Evolutionary conservation across 2,329 filamentous ascomycete genomes (phyloP).

Genomic region (Trichophyton equinum): DNA sequence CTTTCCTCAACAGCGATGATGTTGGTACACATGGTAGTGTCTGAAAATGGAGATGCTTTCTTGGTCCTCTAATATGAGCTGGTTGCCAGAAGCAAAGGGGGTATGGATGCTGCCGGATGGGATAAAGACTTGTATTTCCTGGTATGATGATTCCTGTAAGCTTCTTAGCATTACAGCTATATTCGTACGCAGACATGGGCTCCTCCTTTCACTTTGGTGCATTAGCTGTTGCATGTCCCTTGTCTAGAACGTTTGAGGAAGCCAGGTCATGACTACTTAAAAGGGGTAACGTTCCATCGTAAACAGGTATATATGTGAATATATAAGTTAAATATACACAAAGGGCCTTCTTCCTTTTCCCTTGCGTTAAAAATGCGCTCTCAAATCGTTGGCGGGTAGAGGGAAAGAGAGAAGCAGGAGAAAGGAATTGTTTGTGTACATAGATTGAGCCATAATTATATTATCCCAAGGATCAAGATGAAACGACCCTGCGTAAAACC

Average conservation of each 20-base stretch:
- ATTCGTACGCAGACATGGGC: not conserved
- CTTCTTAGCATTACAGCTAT: too few species aligned
- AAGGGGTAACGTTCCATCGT: not conserved
- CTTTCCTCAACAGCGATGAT: not conserved
- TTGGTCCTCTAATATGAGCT: too few species aligned
- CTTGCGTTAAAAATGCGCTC: not conserved
- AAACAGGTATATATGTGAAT: slow-evolving; percentile 1
- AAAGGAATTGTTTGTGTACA: not conserved
- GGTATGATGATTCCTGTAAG: too few species aligned
- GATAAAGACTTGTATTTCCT: too few species aligned
- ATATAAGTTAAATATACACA: not conserved
- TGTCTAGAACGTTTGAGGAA: not conserved
- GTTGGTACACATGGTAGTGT: not conserved
- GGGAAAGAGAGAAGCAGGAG: not conserved
- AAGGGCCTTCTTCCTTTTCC: not conserved
- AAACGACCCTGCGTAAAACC: not conserved
- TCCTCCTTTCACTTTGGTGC: not conserved
- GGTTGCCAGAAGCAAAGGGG: too few species aligned
- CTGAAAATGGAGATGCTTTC: too few species aligned
- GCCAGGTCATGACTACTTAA: not conserved
- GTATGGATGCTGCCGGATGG: too few species aligned
- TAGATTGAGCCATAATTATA: not conserved
- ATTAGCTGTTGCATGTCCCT: not conserved
- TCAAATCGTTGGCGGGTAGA: not conserved
- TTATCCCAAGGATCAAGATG: too few species aligned